Conservation (phyloP, 2,329 filamentous ascomycete genomes). For the Aspergillus quadricinctus region DNA sequence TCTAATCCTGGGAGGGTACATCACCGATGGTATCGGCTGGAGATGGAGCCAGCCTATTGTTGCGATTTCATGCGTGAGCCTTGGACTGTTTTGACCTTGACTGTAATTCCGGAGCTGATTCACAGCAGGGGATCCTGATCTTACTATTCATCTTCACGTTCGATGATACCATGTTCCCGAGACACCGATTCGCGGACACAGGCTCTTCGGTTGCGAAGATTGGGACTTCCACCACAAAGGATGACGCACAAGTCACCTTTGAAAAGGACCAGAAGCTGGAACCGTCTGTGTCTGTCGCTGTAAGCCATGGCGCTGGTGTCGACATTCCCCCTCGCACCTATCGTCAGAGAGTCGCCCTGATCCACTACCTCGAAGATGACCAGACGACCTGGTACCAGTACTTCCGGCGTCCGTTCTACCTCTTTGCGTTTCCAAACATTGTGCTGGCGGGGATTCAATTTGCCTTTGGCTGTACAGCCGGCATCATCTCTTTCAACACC, state of each 20-base stretch:
- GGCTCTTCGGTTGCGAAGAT: neutral
- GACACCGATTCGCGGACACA: slow-evolving; percentile 23
- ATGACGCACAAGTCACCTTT: neutral
- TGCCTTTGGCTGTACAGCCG: slow-evolving; percentile 39
- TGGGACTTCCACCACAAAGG: neutral
- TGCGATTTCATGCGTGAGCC: slow-evolving; percentile 27
- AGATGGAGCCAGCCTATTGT: slow-evolving; percentile 33
- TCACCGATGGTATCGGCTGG: slow-evolving; percentile 33
- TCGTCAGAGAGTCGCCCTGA: slow-evolving; percentile 19
- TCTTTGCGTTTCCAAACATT: slow-evolving; percentile 38
- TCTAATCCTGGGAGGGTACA: slow-evolving; percentile 34
- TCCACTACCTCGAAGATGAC: slow-evolving; percentile 28
- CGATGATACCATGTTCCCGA: slow-evolving; percentile 35
- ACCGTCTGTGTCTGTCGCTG: slow-evolving; percentile 10
- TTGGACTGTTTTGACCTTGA: neutral
- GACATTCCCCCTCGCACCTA: slow-evolving; percentile 20
- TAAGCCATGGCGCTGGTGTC: slow-evolving; percentile 13
- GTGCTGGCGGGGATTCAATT: slow-evolving; percentile 39
- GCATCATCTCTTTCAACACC: slow-evolving; percentile 39
- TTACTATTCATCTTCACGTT: slow-evolving; percentile 30
- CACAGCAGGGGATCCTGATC: slow-evolving; percentile 17
- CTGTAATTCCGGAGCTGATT: neutral
- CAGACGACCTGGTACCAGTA: slow-evolving; percentile 38
- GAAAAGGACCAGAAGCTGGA: slow-evolving; percentile 6
- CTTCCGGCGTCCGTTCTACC: slow-evolving; percentile 37